phyloP scores from a whole-genome alignment of 352 stramenopile genomes.

The Peronosclerospora sorghi region DNA sequence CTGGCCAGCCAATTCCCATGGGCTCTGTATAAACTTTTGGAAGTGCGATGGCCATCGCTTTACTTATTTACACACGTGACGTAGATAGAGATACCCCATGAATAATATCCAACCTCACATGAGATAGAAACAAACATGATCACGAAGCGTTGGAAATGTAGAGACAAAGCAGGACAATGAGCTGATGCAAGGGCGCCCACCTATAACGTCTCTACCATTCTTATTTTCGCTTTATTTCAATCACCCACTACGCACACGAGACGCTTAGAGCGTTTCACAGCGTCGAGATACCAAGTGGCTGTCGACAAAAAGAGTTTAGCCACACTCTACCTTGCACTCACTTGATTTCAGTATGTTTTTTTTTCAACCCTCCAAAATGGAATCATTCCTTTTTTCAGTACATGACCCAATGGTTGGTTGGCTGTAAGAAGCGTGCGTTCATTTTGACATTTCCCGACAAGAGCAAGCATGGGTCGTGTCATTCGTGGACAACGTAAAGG shows the following conservation, averaged over 20 bases:
- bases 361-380: not conserved
- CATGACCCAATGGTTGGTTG: constrained; percentile 6
- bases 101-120: too few species aligned
- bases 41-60: not conserved
- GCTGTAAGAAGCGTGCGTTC: not conserved
- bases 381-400: not conserved
- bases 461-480: constrained; percentile 74
- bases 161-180: constrained; percentile 67
- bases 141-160: too few species aligned
- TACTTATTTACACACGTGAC: constrained; percentile 24
- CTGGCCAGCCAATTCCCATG: constrained; percentile 19
- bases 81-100: too few species aligned
- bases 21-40: constrained; percentile 6
- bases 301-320: constrained; percentile 10
- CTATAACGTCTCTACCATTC: constrained; percentile 47
- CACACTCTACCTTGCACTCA: constrained; percentile 4
- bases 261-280: constrained; percentile 33
- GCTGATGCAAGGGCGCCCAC: constrained; percentile 63
- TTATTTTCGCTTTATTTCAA: constrained; percentile 76
- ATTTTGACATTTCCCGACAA: constrained; percentile 76
- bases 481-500: constrained; percentile 85
- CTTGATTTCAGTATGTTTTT: constrained; percentile 2
- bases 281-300: constrained; percentile 86
- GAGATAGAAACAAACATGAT: too few species aligned
- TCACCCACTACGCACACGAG: constrained; percentile 69